Conservation (phyloP, 768 basidiomycete species). For the Suillus placidus region DNA sequence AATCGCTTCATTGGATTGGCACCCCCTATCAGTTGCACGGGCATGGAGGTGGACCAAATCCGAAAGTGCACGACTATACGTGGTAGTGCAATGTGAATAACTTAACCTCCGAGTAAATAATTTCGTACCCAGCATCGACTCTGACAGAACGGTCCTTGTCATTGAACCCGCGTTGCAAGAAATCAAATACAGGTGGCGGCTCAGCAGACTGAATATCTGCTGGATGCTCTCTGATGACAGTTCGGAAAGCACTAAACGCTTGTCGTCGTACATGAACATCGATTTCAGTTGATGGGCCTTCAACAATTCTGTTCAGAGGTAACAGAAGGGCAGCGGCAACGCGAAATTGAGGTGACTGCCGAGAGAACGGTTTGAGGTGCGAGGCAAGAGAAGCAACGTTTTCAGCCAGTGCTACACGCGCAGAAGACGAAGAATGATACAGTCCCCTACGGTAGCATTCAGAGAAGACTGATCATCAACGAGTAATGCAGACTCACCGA, state of each 20-base stretch:
- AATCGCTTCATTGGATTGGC: constrained; percentile 39
- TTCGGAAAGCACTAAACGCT: constrained; percentile 43
- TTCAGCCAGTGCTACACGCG: constrained; percentile 38
- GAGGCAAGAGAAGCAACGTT: constrained; percentile 21
- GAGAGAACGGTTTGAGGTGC: constrained; percentile 28
- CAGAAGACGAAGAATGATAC: constrained; percentile 29
- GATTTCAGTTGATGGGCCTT: constrained; percentile 50
- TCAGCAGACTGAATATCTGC: constrained; percentile 29
- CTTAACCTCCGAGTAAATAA: not conserved
- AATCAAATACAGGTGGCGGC: constrained; percentile 36
- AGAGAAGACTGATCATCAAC: not conserved
- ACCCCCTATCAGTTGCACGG: constrained; percentile 34
- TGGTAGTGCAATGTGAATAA: constrained; percentile 16
- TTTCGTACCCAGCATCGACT: constrained; percentile 63
- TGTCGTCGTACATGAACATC: constrained; percentile 48
- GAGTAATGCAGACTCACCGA: constrained; percentile 1
- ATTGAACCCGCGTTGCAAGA: constrained; percentile 51
- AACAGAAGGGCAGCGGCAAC: constrained; percentile 34
- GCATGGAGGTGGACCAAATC: constrained; percentile 50
- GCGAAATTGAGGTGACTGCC: constrained; percentile 27
- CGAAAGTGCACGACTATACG: constrained; percentile 45
- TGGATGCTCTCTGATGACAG: constrained; percentile 47
- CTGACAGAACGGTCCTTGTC: constrained; percentile 63
- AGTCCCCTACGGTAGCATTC: constrained; percentile 37
- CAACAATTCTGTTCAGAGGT: constrained; percentile 28